Evolutionary conservation across 208 protist genomes (phyloP).

Genomic region (Balamuthia mandrillaris): DNA sequence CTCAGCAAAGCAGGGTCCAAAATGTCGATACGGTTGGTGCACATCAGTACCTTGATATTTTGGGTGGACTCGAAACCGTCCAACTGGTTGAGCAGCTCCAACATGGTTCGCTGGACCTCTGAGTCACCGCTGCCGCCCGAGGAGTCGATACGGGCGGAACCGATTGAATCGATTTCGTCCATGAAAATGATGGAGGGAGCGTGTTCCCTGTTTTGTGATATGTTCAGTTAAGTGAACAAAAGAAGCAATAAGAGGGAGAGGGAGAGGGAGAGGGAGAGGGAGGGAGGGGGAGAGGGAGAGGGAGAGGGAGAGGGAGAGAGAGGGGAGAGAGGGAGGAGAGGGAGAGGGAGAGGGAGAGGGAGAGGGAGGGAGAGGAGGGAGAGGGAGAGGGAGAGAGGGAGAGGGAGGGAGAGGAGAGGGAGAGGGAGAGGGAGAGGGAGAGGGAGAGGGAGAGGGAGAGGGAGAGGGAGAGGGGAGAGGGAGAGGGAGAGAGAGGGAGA

Average conservation of each 20-base stretch:
- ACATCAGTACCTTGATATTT: slow-evolving; percentile 97
- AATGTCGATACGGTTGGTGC: slow-evolving; percentile 99
- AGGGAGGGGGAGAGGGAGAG: background rate
- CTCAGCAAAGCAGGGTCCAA: slow-evolving; percentile 98
- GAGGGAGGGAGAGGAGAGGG: too few relatives aligned
- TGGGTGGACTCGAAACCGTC: slow-evolving; percentile 99
- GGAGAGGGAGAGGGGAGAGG: background rate
- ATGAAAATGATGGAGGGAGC: slow-evolving; percentile 93
- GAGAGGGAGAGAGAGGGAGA: too few relatives aligned
- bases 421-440: background rate
- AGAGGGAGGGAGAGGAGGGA: background rate
- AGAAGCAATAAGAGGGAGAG: too few relatives aligned
- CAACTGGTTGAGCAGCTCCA: slow-evolving; percentile 99
- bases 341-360: background rate
- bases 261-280: background rate
- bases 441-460: background rate
- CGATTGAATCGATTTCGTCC: slow-evolving; percentile 99
- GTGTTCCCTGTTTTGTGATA: slow-evolving; percentile 34
- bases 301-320: background rate
- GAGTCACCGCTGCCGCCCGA: slow-evolving; percentile 71
- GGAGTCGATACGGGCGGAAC: slow-evolving; percentile 83
- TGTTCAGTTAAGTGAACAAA: too few relatives aligned
- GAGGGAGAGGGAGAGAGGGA: background rate
- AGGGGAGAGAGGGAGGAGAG: background rate
- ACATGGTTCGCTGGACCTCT: slow-evolving; percentile 97